phyloP scores from a whole-genome alignment of 2,329 filamentous ascomycete species.

The Beauveria medogensis region DNA sequence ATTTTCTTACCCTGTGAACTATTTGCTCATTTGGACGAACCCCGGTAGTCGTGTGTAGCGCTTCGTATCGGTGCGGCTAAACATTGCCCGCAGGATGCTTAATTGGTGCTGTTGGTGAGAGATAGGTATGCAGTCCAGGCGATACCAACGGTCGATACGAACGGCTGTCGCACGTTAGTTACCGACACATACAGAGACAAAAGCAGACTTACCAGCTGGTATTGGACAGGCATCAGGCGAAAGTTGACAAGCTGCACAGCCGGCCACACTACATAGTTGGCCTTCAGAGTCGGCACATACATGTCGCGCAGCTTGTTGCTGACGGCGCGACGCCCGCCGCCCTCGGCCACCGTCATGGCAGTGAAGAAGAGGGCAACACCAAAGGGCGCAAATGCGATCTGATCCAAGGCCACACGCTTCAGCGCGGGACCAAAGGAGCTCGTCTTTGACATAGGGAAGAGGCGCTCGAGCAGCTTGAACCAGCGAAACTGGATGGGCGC shows the following conservation, averaged over 20 bases:
- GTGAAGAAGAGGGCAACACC: conserved; percentile 86
- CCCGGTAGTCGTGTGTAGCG: too few relatives aligned
- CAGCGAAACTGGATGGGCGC: conserved; percentile 91
- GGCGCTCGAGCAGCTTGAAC: conserved; percentile 76
- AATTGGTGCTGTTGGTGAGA: conserved; percentile 78
- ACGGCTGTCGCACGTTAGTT: conserved; percentile 53
- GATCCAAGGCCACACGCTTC: conserved; percentile 87
- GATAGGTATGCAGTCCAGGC: conserved; percentile 97
- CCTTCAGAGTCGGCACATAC: conserved; percentile 88
- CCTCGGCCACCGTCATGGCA: conserved; percentile 93
- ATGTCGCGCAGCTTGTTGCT: conserved; percentile 83
- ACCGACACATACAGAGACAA: conserved; percentile 9
- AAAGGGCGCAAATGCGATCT: conserved; percentile 85
- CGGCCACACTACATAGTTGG: conserved; percentile 93
- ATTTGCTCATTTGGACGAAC: too few relatives aligned
- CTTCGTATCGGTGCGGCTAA: too few relatives aligned
- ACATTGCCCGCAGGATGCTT: conserved; percentile 23
- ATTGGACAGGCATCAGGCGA: conserved; percentile 86
- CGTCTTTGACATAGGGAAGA: conserved; percentile 78
- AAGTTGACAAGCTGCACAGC: conserved; percentile 96
- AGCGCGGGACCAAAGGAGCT: conserved; percentile 68
- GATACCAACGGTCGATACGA: conserved; percentile 92
- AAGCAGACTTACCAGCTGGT: conserved; percentile 74
- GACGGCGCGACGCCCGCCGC: conserved; percentile 74
- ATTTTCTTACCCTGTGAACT: too few relatives aligned